A percentile compares a stretch with the other conserved stretches of the same genome.
These are phyloP conservation scores for Aurifilum marmelostoma DNA, from an alignment of 2,329 filamentous ascomycete species.

Conservation along the genomic window DNA sequence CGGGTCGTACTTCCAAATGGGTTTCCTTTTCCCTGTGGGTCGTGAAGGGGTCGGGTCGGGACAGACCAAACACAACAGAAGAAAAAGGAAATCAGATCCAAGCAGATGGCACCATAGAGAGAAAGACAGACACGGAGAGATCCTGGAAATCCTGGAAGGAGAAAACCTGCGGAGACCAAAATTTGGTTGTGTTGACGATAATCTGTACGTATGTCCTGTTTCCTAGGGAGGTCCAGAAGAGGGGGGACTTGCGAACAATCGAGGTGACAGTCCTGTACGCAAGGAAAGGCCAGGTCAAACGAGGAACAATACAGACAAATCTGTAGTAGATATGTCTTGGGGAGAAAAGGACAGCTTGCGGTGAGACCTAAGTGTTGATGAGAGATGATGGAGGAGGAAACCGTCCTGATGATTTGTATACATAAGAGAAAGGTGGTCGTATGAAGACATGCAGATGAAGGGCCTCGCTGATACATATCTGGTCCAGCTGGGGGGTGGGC, in stretches of 20 bases:
- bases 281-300: background rate
- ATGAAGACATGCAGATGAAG: background rate
- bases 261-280: background rate
- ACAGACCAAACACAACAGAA: conserved; percentile 20
- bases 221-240: background rate
- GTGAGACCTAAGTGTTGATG: background rate
- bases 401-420: background rate
- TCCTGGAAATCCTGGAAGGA: conserved; percentile 17
- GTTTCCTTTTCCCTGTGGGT: conserved; percentile 10
- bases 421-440: background rate
- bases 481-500: background rate
- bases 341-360: background rate
- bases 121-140: no score
- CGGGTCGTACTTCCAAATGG: conserved; percentile 8
- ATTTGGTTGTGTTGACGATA: conserved; percentile 32
- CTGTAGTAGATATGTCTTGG: background rate
- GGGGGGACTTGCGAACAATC: background rate
- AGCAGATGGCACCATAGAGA: conserved; percentile 13
- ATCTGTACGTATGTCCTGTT: conserved; percentile 29
- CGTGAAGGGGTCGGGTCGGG: conserved; percentile 18
- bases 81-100: conserved; percentile 23
- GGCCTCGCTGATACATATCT: conserved; percentile 4
- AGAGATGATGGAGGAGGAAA: background rate
- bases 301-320: background rate
- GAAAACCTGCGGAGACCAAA: conserved; percentile 24